These are phyloP conservation scores for Fragaria nilgerrensis DNA, from an alignment of 306 rosid species.

Conservation along the genomic window DNA sequence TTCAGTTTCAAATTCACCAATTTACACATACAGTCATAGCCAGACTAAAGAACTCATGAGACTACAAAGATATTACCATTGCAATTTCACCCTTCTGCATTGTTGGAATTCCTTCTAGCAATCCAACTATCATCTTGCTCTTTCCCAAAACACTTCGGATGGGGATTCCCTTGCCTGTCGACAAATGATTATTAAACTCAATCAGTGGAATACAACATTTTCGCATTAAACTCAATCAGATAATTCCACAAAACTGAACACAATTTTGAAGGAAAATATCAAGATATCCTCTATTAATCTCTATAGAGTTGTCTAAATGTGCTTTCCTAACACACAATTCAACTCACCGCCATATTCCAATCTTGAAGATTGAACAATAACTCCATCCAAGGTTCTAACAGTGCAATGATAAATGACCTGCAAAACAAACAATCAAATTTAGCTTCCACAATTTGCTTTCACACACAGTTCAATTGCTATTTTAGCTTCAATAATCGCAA, in stretches of 20 bases:
- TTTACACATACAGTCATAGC: background rate
- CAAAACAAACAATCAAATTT: constrained; percentile 24
- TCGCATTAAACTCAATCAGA: background rate
- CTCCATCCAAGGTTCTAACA: constrained; percentile 83
- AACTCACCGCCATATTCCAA: constrained; percentile 72
- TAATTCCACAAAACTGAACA: background rate
- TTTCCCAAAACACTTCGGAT: constrained; percentile 78
- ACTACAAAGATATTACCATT: constrained; percentile 53
- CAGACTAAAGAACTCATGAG: constrained; percentile 1
- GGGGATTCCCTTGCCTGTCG: constrained; percentile 74
- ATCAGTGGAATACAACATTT: constrained; percentile 19
- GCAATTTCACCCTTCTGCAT: constrained; percentile 95
- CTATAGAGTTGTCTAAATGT: background rate
- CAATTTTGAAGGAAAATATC: background rate
- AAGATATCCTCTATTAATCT: background rate
- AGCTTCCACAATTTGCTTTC: background rate
- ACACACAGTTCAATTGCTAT: background rate
- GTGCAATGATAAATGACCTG: constrained; percentile 84
- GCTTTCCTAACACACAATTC: constrained; percentile 14
- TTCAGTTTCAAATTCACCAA: background rate
- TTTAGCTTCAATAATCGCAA: background rate
- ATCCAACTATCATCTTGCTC: constrained; percentile 86
- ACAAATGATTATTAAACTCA: constrained; percentile 21
- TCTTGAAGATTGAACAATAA: constrained; percentile 75
- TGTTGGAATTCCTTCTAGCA: constrained; percentile 92